Conservation (phyloP, 129 eudicot genomes). For the Chrysanthemum lavandulifolium region DNA sequence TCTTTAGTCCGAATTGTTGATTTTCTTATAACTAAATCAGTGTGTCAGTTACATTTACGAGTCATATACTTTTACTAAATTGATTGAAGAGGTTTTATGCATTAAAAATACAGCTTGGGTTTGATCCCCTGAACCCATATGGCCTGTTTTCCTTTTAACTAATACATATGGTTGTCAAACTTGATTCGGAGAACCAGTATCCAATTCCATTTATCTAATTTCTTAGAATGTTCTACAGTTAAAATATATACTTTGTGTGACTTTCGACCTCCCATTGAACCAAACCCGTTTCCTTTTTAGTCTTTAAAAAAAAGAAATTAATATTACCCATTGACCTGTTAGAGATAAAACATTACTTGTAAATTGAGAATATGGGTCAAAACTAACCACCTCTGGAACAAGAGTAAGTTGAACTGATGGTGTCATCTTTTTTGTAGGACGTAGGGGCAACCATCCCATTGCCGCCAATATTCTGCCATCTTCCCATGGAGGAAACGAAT, state of each 20-base stretch:
- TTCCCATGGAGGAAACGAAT: slow-evolving; percentile 71
- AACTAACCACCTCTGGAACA: not conserved
- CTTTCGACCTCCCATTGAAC: not conserved
- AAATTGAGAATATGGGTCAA: not conserved
- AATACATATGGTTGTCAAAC: too few species aligned
- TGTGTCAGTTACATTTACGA: too few species aligned
- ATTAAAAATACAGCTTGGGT: not conserved
- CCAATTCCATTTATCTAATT: too few species aligned
- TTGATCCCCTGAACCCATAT: not conserved
- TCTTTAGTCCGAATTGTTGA: not conserved
- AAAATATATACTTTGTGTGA: not conserved
- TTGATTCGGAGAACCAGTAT: too few species aligned
- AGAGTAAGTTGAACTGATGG: slow-evolving; percentile 1
- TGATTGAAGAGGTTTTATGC: slow-evolving; percentile 1
- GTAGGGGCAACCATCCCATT: slow-evolving; percentile 63
- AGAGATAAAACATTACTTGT: not conserved
- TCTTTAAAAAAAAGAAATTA: too few species aligned
- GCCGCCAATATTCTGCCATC: slow-evolving; percentile 56
- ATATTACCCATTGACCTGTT: not conserved
- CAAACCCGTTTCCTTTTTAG: not conserved
- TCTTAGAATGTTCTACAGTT: too few species aligned
- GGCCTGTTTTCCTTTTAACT: not conserved
- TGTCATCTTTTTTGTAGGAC: slow-evolving; percentile 44
- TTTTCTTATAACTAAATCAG: not conserved
- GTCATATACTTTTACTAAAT: not conserved